A percentile compares a stretch with the other conserved stretches of the same genome.
Evolutionary conservation across 345 rosid species (phyloP).

Genomic region (Eucalyptus sideroxylon): DNA sequence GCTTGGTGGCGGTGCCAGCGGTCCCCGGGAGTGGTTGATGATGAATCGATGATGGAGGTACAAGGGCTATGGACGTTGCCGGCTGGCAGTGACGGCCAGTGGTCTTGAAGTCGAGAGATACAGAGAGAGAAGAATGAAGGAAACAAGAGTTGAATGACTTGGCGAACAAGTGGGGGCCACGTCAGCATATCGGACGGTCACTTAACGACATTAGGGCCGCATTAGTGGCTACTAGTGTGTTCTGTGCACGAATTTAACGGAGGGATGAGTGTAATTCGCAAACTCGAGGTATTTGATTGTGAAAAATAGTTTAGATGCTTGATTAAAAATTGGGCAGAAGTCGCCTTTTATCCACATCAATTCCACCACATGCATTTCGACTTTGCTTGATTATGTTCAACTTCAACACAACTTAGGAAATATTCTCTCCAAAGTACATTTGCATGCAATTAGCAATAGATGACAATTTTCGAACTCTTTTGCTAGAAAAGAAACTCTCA

Average conservation of each 20-base stretch:
- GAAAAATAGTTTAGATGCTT: neutral
- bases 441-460: neutral
- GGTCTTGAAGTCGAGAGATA: neutral
- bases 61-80: neutral
- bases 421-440: neutral
- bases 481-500: neutral
- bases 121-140: neutral
- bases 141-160: neutral
- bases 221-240: neutral
- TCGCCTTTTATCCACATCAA: neutral
- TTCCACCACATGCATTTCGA: neutral
- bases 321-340: neutral
- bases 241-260: neutral
- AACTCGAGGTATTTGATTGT: neutral
- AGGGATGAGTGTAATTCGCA: neutral
- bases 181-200: neutral
- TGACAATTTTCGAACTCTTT: neutral
- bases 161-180: neutral
- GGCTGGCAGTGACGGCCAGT: neutral
- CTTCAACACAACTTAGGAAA: neutral
- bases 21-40: neutral
- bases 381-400: neutral
- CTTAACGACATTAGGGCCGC: neutral
- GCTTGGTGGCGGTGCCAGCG: neutral
- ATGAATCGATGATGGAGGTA: neutral